phyloP scores from a whole-genome alignment of 805 yeast genomes.

The Starmerella kuoi region DNA sequence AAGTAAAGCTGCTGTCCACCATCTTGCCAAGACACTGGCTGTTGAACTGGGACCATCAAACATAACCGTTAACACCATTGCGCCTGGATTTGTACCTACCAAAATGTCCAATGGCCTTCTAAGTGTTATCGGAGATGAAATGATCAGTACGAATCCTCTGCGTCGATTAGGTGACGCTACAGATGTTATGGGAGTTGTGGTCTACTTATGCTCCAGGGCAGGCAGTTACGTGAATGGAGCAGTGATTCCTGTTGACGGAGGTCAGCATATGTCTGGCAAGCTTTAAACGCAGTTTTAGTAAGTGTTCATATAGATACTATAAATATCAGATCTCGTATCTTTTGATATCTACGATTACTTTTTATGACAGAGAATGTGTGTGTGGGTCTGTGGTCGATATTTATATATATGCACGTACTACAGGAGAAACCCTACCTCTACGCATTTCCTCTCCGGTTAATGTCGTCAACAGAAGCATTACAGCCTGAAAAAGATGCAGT shows the following conservation, averaged over 20 bases:
- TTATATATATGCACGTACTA: too few relatives aligned
- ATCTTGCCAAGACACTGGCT: constrained; percentile 52
- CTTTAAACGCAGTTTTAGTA: constrained; percentile 8
- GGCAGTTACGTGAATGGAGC: constrained; percentile 54
- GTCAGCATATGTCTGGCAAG: constrained; percentile 37
- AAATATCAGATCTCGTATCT: background rate
- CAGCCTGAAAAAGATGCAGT: constrained; percentile 7
- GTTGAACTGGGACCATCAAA: constrained; percentile 52
- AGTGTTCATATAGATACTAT: background rate
- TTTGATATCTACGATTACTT: background rate
- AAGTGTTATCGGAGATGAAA: constrained; percentile 41
- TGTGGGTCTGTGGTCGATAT: too few relatives aligned
- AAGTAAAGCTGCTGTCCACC: constrained; percentile 65
- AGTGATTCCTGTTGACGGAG: constrained; percentile 62
- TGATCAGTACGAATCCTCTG: constrained; percentile 45
- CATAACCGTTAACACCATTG: constrained; percentile 56
- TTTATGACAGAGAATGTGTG: too few relatives aligned
- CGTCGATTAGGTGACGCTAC: constrained; percentile 48
- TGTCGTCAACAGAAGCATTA: constrained; percentile 6
- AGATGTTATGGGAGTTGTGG: constrained; percentile 44
- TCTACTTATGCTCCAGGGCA: constrained; percentile 46
- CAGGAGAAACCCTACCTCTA: too few relatives aligned
- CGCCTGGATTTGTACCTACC: constrained; percentile 69
- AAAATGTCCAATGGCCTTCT: constrained; percentile 61
- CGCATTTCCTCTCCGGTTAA: too few relatives aligned